Percentiles rank a stretch among this genome's conserved stretches.
Conservation (phyloP, 441 rosid species). For the Populus hybrid region DNA sequence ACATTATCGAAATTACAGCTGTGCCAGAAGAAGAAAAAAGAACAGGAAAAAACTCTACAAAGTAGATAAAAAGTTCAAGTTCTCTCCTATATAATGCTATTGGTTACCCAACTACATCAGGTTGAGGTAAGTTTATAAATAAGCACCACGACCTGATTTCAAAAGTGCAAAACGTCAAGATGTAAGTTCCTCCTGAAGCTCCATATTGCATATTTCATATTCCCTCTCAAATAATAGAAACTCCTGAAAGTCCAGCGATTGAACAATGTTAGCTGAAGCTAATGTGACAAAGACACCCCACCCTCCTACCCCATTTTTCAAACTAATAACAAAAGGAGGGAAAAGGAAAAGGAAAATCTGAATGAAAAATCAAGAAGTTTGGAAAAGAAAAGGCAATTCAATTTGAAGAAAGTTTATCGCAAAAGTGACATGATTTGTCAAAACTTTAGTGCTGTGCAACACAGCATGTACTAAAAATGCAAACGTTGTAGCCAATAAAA, state of each 20-base stretch:
- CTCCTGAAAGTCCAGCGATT: slow-evolving; percentile 48
- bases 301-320: not conserved
- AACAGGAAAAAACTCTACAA: not conserved
- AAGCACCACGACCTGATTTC: not conserved
- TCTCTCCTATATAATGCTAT: no score
- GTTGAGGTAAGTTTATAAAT: not conserved
- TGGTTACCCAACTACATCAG: not conserved
- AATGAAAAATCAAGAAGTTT: not conserved
- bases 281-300: not conserved
- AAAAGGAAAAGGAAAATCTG: not conserved
- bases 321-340: not conserved
- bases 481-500: not conserved
- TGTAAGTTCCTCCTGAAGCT: slow-evolving; percentile 54
- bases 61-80: not conserved
- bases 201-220: slow-evolving; percentile 68
- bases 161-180: slow-evolving; percentile 10
- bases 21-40: not conserved
- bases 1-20: not conserved
- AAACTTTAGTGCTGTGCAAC: not conserved
- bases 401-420: not conserved
- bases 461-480: not conserved
- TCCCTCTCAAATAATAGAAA: slow-evolving; percentile 88
- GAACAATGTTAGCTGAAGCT: slow-evolving; percentile 9
- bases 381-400: not conserved
- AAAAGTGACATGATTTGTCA: not conserved